Percentiles rank a stretch among this genome's conserved stretches.
phyloP scores from a whole-genome alignment of 2,329 filamentous ascomycete species.

The Penicillium sp. region DNA sequence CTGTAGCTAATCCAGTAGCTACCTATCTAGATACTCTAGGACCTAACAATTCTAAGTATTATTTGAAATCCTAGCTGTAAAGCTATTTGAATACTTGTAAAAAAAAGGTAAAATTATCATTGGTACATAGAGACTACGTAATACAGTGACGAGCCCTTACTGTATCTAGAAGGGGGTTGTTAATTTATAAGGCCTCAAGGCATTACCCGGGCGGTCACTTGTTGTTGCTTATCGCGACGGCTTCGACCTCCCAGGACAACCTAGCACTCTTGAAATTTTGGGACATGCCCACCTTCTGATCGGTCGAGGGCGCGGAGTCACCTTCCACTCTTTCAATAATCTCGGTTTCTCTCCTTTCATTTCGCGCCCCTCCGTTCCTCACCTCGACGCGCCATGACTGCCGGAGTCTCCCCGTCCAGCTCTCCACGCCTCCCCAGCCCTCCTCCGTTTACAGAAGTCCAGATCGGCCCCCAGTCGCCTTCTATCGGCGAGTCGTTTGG shows the following conservation, averaged over 20 bases:
- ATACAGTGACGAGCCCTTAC: too few species aligned
- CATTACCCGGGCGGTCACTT: constrained; percentile 34
- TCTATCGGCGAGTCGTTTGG: constrained; percentile 64
- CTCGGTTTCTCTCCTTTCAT: constrained; percentile 19
- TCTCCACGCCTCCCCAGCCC: constrained; percentile 94
- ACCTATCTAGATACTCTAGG: too few species aligned
- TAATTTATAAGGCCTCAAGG: too few species aligned
- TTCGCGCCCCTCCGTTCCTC: constrained; percentile 12
- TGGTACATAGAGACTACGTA: too few species aligned
- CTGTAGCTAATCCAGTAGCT: too few species aligned
- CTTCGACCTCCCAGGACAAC: not conserved
- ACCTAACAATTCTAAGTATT: too few species aligned
- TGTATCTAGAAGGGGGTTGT: too few species aligned
- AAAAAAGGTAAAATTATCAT: too few species aligned
- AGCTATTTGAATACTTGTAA: too few species aligned
- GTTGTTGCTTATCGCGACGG: constrained; percentile 23
- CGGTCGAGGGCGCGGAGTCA: constrained; percentile 16
- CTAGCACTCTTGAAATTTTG: constrained; percentile 8
- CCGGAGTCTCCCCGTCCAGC: constrained; percentile 62
- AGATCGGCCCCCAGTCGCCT: constrained; percentile 80
- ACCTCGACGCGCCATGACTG: constrained; percentile 43
- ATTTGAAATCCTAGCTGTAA: too few species aligned
- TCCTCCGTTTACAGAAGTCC: constrained; percentile 91
- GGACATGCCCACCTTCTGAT: constrained; percentile 19
- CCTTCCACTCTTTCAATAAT: constrained; percentile 23